Evolutionary conservation across 192 early-diverging fungal genomes (phyloP), one percentile per base, ranked within the genome.

Genomic region (Backusella tarrabulga): DNA sequence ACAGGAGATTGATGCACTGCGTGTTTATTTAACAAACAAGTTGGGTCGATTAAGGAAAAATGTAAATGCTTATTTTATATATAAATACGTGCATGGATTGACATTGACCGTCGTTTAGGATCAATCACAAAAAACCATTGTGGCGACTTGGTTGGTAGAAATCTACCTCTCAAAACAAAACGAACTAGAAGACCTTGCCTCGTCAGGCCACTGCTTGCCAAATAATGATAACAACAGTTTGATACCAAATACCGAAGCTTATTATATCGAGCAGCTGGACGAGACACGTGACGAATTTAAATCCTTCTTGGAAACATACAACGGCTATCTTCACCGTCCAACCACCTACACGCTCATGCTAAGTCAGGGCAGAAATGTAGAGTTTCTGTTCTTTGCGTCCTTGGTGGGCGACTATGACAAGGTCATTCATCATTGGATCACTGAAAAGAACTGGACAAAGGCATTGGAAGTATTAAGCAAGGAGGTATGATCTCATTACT

Each of bases 101-200:
- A 80, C 9, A 14, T 15, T 41, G 21, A 4, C 4, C 14, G 9
- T 42, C 6, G 0, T 63, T 63, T 84, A 95, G 90, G 94, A 95
- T 80, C 82, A 83, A 12, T 95, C 91, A 7, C 96, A 98, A 83
- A 88, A 86, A 41, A 92, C 89, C 14, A 89, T 97, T 34, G 74
- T 98, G 7, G 88, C 90, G 0, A 96, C 93, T 60, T 98, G 97
- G 97, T 87, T 97, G 17, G 84, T 97, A 17, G 97, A 98, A 79
- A 89, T 98, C 34, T 95, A 94, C 77, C 85, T 97, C 23, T 86
- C 91, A 60, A 87, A 90, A 68, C 83, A 97, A 34, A 96, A 96
- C 77, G 80, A 88, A 14, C 67, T 91, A 0, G 91, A 94, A 79
- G 85, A 86, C 68, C 79, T 71, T 50, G 83, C 67, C 34, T 86